Percentiles rank a stretch among this genome's conserved stretches.
These are phyloP conservation scores for Ascoidea tarda DNA, from an alignment of 805 yeast genomes.

Conservation along the genomic window DNA sequence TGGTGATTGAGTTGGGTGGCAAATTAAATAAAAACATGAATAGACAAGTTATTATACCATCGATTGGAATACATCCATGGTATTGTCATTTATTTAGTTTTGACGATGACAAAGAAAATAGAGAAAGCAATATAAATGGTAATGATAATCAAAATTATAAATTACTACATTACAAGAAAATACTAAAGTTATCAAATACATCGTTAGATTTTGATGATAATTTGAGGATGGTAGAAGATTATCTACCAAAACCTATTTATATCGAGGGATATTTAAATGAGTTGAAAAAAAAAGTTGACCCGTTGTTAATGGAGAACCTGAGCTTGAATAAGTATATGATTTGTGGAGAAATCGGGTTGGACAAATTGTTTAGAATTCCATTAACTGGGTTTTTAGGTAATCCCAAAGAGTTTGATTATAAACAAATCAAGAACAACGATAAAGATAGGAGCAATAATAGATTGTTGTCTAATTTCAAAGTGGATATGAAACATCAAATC, in stretches of 20 bases:
- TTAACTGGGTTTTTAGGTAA: conserved; percentile 37
- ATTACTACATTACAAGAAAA: conserved; percentile 36
- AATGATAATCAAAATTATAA: no score
- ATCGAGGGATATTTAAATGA: conserved; percentile 18
- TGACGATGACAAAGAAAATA: conserved; percentile 3
- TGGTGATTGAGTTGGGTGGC: conserved; percentile 13
- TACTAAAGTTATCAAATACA: conserved; percentile 21
- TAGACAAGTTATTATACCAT: conserved; percentile 19
- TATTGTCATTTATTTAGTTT: conserved; percentile 49
- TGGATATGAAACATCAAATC: conserved; percentile 53
- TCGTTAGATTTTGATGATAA: conserved; percentile 16
- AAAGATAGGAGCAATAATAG: conserved; percentile 6
- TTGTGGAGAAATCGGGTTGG: conserved; percentile 89
- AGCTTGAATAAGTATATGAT: conserved; percentile 3
- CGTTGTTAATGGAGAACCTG: neutral
- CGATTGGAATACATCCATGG: conserved; percentile 90
- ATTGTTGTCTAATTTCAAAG: conserved; percentile 31
- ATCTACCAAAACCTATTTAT: conserved; percentile 48
- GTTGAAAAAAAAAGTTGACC: neutral
- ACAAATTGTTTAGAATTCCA: conserved; percentile 61
- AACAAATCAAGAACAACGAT: conserved; percentile 1
- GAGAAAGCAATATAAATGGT: no score
- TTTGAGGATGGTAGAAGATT: conserved; percentile 22
- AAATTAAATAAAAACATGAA: conserved; percentile 9
- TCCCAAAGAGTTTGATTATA: neutral